phyloP scores from a whole-genome alignment of 2,329 filamentous ascomycete genomes.

The Nothophaeocryptopus gaeumannii region DNA sequence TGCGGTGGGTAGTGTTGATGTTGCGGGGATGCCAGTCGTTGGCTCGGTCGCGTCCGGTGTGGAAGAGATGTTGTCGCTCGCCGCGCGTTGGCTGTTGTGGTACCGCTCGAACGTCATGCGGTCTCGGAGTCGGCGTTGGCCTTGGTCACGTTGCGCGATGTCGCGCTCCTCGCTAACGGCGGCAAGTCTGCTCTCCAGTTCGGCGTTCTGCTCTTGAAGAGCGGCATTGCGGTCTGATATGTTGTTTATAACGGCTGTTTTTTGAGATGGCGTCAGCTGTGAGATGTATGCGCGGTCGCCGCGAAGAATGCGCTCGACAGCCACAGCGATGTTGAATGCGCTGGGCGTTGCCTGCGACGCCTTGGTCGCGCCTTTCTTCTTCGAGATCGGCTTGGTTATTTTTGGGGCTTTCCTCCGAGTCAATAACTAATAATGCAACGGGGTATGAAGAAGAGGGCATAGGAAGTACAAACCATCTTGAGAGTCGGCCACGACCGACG shows the following conservation, averaged over 20 bases:
- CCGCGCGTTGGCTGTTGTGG: background rate
- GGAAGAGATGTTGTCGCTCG: conserved; percentile 3
- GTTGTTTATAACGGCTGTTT: conserved; percentile 18
- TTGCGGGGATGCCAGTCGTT: background rate
- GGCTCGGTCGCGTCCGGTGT: background rate
- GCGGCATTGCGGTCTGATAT: conserved; percentile 9
- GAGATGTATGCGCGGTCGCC: conserved; percentile 9
- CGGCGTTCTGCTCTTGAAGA: conserved; percentile 2
- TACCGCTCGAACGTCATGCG: conserved; percentile 5
- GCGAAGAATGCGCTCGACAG: conserved; percentile 5
- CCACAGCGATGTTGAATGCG: conserved; percentile 4
- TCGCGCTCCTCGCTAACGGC: conserved; percentile 5
- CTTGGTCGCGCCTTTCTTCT: background rate
- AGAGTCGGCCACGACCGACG: conserved; percentile 8
- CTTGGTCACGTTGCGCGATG: conserved; percentile 1
- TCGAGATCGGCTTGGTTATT: background rate
- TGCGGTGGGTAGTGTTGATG: background rate
- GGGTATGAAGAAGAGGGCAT: background rate
- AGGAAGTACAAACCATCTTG: conserved; percentile 10
- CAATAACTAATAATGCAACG: conserved; percentile 3
- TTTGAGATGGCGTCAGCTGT: conserved; percentile 16
- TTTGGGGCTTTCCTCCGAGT: background rate
- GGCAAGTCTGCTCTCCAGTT: background rate
- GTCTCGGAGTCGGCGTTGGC: conserved; percentile 4
- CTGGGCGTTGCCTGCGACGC: background rate